These are phyloP conservation scores for Rhodotorula paludigena DNA, from an alignment of 768 basidiomycete genomes.

Conservation along the genomic window DNA sequence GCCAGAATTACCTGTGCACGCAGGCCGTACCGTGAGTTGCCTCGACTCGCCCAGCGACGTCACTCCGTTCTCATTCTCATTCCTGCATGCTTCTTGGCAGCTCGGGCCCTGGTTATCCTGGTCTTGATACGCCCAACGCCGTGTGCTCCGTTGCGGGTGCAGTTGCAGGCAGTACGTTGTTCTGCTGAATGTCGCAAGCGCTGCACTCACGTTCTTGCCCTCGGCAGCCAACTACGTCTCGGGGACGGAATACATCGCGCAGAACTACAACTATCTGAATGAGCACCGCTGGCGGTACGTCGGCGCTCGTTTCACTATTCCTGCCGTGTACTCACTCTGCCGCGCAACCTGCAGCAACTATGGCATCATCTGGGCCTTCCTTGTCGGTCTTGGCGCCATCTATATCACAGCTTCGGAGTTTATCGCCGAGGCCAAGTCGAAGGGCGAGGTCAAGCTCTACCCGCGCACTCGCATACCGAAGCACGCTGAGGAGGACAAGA, in stretches of 20 bases:
- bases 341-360: background rate
- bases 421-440: slow-evolving; percentile 10
- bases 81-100: too few species aligned
- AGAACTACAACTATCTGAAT: slow-evolving; percentile 22
- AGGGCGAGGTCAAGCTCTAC: slow-evolving; percentile 25
- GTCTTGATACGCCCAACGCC: slow-evolving; percentile 25
- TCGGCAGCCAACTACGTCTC: slow-evolving; percentile 12
- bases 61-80: too few species aligned
- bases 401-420: slow-evolving; percentile 44
- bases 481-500: slow-evolving; percentile 32
- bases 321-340: background rate
- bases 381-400: slow-evolving; percentile 42
- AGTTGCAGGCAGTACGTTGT: slow-evolving; percentile 21
- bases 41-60: too few species aligned
- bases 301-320: background rate
- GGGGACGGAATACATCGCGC: slow-evolving; percentile 37
- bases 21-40: slow-evolving; percentile 14
- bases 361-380: slow-evolving; percentile 39
- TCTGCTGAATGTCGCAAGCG: background rate
- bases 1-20: background rate
- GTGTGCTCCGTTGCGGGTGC: slow-evolving; percentile 39
- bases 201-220: background rate
- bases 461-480: slow-evolving; percentile 10
- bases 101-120: slow-evolving; percentile 15
- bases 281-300: slow-evolving; percentile 8